These are phyloP conservation scores for Leptomonas seymouri DNA, from an alignment of 208 protist species.

Conservation along the genomic window DNA sequence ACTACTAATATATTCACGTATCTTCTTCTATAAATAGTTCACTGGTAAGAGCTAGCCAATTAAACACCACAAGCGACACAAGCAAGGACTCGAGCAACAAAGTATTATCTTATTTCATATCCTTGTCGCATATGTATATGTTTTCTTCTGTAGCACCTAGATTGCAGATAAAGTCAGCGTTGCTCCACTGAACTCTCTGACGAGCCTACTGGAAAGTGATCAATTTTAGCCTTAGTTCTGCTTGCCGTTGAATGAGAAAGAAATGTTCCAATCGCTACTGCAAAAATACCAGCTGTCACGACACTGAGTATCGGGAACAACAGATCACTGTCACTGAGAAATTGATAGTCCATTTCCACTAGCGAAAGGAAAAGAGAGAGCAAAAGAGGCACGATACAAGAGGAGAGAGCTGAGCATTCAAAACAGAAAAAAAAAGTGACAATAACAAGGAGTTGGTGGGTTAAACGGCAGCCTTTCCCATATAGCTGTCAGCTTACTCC, in stretches of 20 bases:
- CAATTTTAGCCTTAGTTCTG: background rate
- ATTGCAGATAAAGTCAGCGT: background rate
- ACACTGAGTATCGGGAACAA: conserved; percentile 35
- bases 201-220: background rate
- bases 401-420: background rate
- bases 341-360: conserved; percentile 43
- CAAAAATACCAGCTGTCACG: conserved; percentile 13
- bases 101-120: no score
- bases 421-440: background rate
- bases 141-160: no score
- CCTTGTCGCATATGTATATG: no score
- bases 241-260: background rate
- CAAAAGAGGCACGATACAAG: background rate
- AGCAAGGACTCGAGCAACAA: no score
- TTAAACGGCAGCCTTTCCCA: no score
- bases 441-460: no score
- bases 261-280: conserved; percentile 14
- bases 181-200: background rate
- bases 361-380: background rate
- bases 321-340: conserved; percentile 31
- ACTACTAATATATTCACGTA: no score
- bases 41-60: no score
- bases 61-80: no score
- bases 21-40: no score
- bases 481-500: no score